Base-by-base conservation (phyloP, 108 stramenopile genomes). In the Stephanodiscus minutulus region DNA sequence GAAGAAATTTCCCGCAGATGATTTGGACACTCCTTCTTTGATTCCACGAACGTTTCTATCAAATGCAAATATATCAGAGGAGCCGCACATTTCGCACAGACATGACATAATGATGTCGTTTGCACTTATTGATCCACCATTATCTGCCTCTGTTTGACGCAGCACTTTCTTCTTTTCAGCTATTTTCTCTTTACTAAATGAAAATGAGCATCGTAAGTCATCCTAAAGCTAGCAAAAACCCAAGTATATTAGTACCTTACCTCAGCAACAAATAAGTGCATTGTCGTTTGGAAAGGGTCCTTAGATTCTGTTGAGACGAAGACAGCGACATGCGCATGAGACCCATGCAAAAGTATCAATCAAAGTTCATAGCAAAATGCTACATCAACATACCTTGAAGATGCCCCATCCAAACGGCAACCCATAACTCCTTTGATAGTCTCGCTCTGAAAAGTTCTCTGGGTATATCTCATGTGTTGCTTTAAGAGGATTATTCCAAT, bases 31-130 rank as follows among this genome's bases (percentile, higher is more conserved):
- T 35, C 76, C 81, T 15, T 66, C 77, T 63, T 82, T 82, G n/a
- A 73, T 77, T 48, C 81, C 77, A 29, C 81, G 71, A 18, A 73
- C 66, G 27, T 66, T 82, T 68, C 67, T 66, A 62, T 77, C 77
- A 64, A 82, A 82, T 39, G 77, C 81, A 67, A 82, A 82, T 3
- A 82, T 44, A 55, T 82, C 81, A 12, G 76, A 67, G 29, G 72
- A 77, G 59, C 66, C 81, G 53, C 72, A 73, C 74, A 78, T 72
- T 53, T 82, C 71, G 56, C 81, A 82, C 11, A 78, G 49, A 25
- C 71, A 72, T 31, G 81, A 73, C 76, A 78, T 82, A 6, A 82
- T 58, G n/a, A 82, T 73, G 49, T 82, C 76, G 36, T 82, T 82
- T 27, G 81, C 57, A 48, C 77, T 73, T 15, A 79, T 68, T 36